Evolutionary conservation across 2,329 filamentous ascomycete species (phyloP).

Genomic region (Aureobasidium pullulans): DNA sequence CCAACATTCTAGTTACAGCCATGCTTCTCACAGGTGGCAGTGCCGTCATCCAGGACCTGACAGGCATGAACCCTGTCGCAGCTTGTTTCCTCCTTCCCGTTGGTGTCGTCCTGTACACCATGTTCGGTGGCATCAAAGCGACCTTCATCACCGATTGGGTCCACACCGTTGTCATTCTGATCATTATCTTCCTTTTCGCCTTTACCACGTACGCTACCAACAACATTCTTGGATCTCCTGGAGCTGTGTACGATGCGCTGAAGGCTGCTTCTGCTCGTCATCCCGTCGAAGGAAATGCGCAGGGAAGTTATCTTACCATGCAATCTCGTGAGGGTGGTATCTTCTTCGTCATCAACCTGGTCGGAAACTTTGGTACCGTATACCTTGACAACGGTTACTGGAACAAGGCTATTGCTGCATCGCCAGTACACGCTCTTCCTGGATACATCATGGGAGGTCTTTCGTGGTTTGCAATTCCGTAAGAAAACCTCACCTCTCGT

Average conservation of each 20-base stretch:
- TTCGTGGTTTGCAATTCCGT: constrained; percentile 83
- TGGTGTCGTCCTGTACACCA: constrained; percentile 74
- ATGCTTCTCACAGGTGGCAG: constrained; percentile 83
- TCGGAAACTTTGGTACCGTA: constrained; percentile 70
- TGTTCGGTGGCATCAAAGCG: constrained; percentile 70
- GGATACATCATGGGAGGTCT: constrained; percentile 84
- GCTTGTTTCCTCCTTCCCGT: constrained; percentile 78
- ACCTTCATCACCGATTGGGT: constrained; percentile 82
- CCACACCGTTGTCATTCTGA: constrained; percentile 75
- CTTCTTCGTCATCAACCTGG: constrained; percentile 77
- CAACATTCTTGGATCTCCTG: constrained; percentile 63
- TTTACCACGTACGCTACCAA: constrained; percentile 75
- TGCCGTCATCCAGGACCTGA: constrained; percentile 63
- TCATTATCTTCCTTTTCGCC: constrained; percentile 80
- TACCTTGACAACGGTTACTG: constrained; percentile 54
- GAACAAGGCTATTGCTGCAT: constrained; percentile 88
- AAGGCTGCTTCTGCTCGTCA: constrained; percentile 60
- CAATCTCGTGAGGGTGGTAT: constrained; percentile 70
- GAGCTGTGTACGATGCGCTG: constrained; percentile 70
- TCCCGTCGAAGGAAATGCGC: constrained; percentile 71
- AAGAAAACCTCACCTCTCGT: background rate
- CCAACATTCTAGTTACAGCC: constrained; percentile 71
- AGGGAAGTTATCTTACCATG: constrained; percentile 85
- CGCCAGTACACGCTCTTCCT: constrained; percentile 75
- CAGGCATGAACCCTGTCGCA: constrained; percentile 68